Evolutionary conservation across 306 rosid genomes (phyloP), one percentile per base, ranked within the genome.

Genomic region (Parietaria judaica): DNA sequence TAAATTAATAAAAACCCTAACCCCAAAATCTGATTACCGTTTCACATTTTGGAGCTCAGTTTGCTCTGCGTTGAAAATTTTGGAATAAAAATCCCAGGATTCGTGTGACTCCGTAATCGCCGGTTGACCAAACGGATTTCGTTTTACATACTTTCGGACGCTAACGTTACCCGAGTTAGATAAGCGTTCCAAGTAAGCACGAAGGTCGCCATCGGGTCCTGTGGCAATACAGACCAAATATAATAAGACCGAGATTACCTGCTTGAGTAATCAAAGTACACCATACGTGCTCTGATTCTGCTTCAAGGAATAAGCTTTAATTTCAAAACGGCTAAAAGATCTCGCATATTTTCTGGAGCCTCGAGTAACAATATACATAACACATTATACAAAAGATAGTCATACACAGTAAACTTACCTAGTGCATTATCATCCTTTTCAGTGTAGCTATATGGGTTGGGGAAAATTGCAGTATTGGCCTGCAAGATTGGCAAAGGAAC

Each of bases 171-270:
- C 90, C 78, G 11, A 10, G 31, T 23, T 23, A 36, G 87, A 80
- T 64, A 92, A 44, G 51, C 81, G 72, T 76, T 78, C 88, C 54
- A 92, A 68, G 58, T 82, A 92, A 55, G 63, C 63, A 48, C 88
- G 81, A 75, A 92, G 81, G 72, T 77, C 79, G 14, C 99, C 97
- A 41, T 76, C 84, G 38, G 75, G 86, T 64, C 95, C 99, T 88
- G 86, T 12, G 17, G 61, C 41, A 52, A 77, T 63, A 49, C 15
- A 5, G 9, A n/a, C 17, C 48, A 16, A 53, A 46, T 5, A 56
- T 16, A 55, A 36, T 10, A 14, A 34, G 14, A 35, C 23, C 11
- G 15, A 35, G 0, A 38, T 31, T 35, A 13, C 14, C 41, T 35
- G 14, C 31, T 36, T 36, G 15, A 41, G 10, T 43, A 36, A 4